These are phyloP conservation scores for Panellus pusillus DNA, from an alignment of 768 basidiomycete genomes.

Conservation along the genomic window DNA sequence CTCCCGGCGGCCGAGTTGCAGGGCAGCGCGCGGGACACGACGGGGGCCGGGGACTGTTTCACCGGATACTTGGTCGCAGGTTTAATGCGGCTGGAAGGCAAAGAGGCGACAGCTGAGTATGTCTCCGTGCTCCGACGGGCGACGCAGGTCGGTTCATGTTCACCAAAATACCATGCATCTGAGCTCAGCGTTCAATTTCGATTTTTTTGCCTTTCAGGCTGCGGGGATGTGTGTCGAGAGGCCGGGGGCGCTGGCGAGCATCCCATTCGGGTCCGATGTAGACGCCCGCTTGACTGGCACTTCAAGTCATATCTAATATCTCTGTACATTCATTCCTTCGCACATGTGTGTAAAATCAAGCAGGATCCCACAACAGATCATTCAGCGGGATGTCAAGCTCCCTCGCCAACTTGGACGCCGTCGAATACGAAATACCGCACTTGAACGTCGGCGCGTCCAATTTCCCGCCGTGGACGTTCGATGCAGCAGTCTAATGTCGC, in stretches of 20 bases:
- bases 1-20: slow-evolving; percentile 49
- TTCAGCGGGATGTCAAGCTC: slow-evolving; percentile 59
- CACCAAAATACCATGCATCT: neutral
- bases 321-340: too few relatives aligned
- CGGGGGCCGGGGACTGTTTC: slow-evolving; percentile 67
- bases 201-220: slow-evolving; percentile 46
- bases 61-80: slow-evolving; percentile 60
- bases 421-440: slow-evolving; percentile 65
- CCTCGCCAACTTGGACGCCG: slow-evolving; percentile 54
- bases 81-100: slow-evolving; percentile 43
- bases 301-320: too few relatives aligned
- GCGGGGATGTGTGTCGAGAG: slow-evolving; percentile 64
- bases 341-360: too few relatives aligned
- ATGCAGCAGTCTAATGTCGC: slow-evolving; percentile 64
- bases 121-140: slow-evolving; percentile 44
- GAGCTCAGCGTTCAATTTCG: neutral
- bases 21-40: slow-evolving; percentile 49
- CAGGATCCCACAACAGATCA: slow-evolving; percentile 55
- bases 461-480: slow-evolving; percentile 61
- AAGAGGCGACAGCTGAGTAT: slow-evolving; percentile 29
- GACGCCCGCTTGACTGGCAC: slow-evolving; percentile 10
- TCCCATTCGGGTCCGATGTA: slow-evolving; percentile 34
- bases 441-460: slow-evolving; percentile 75
- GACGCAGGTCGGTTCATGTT: slow-evolving; percentile 1
- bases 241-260: slow-evolving; percentile 57